Conservation (phyloP, 2,329 filamentous ascomycete genomes). For the Verticillium nubilum region DNA sequence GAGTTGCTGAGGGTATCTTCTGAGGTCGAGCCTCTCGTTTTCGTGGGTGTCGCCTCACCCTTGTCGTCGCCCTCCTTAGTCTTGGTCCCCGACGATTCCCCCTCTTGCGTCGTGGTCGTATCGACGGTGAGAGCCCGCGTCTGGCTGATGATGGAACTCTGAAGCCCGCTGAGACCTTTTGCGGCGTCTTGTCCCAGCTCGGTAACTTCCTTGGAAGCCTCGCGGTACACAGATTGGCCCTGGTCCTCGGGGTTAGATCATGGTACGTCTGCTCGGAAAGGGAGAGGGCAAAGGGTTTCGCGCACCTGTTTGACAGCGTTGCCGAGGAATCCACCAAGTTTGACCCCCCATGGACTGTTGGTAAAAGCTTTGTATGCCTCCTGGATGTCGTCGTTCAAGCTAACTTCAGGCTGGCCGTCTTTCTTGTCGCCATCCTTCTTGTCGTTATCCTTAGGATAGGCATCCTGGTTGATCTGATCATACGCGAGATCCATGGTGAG, state of each 20-base stretch:
- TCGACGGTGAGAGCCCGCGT: conserved; percentile 69
- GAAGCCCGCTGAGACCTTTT: conserved; percentile 70
- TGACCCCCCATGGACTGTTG: conserved; percentile 83
- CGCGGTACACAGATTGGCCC: conserved; percentile 78
- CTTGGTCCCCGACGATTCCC: conserved; percentile 13
- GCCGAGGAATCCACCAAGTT: conserved; percentile 81
- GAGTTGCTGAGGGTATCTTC: conserved; percentile 39
- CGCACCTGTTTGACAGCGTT: conserved; percentile 87
- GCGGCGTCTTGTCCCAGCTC: conserved; percentile 75
- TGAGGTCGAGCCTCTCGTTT: conserved; percentile 27
- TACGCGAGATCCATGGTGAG: conserved; percentile 86
- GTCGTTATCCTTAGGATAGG: conserved; percentile 55
- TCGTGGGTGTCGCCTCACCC: conserved; percentile 41
- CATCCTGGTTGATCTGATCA: conserved; percentile 90
- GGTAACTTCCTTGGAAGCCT: conserved; percentile 78
- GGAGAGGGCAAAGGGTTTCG: conserved; percentile 3
- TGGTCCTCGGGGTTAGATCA: conserved; percentile 25
- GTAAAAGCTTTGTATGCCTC: conserved; percentile 94
- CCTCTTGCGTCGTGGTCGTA: conserved; percentile 24
- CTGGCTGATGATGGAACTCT: conserved; percentile 61
- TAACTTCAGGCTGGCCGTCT: conserved; percentile 37
- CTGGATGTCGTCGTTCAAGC: conserved; percentile 83
- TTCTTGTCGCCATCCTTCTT: conserved; percentile 31
- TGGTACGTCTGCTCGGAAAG: too few relatives aligned
- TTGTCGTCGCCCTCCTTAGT: conserved; percentile 21